phyloP scores from a whole-genome alignment of 2,329 filamentous ascomycete species.

The Purpureocillium takamizusanense region DNA sequence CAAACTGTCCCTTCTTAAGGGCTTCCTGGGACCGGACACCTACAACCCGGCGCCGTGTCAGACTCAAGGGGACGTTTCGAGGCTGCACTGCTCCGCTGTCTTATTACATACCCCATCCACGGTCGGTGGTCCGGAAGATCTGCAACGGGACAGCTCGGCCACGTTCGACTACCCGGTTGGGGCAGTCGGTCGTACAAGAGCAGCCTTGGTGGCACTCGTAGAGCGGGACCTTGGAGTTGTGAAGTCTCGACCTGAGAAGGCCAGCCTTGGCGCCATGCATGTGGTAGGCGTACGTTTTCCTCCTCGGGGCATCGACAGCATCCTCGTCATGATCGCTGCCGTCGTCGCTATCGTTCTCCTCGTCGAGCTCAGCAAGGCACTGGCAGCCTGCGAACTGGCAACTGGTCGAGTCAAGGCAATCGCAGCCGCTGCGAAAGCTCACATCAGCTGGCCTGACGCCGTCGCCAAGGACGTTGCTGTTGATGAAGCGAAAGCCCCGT shows the following conservation, averaged over 20 bases:
- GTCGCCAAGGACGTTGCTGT: slow-evolving; percentile 46
- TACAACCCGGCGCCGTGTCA: slow-evolving; percentile 13
- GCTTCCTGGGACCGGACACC: slow-evolving; percentile 56
- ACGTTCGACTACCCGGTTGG: slow-evolving; percentile 68
- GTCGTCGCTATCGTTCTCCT: slow-evolving; percentile 8
- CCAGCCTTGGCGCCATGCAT: slow-evolving; percentile 41
- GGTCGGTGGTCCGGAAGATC: slow-evolving; percentile 63
- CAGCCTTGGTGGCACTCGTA: slow-evolving; percentile 76
- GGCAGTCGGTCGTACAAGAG: slow-evolving; percentile 53
- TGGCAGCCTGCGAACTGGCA: slow-evolving; percentile 61
- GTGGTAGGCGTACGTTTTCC: slow-evolving; percentile 54
- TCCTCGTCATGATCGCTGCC: slow-evolving; percentile 27
- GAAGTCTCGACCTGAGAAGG: slow-evolving; percentile 40
- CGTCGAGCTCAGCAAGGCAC: slow-evolving; percentile 57
- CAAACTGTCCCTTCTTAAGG: slow-evolving; percentile 64
- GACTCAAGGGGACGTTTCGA: no score
- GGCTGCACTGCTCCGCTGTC: no score
- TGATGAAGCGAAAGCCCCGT: slow-evolving; percentile 59
- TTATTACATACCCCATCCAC: slow-evolving; percentile 60
- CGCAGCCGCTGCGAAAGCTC: slow-evolving; percentile 61
- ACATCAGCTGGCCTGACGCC: slow-evolving; percentile 51
- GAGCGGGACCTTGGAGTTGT: slow-evolving; percentile 51
- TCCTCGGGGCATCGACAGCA: slow-evolving; percentile 12
- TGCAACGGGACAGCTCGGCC: slow-evolving; percentile 63
- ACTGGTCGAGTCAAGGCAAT: slow-evolving; percentile 50